Evolutionary conservation across 1,284 basidiomycete species (phyloP), one percentile per base, ranked within the genome.

Genomic region (Ceratobasidium sp.): DNA sequence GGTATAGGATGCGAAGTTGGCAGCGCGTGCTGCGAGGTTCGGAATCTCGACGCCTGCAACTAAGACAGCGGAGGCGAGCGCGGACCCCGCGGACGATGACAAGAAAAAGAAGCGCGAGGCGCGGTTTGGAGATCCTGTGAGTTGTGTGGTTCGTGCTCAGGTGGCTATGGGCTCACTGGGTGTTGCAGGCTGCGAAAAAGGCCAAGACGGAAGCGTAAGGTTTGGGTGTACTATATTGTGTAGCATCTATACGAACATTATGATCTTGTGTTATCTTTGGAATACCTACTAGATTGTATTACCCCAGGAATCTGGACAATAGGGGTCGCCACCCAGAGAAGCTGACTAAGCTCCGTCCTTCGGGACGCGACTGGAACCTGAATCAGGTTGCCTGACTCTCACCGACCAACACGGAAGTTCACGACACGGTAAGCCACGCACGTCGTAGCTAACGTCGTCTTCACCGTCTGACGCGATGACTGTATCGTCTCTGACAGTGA

Each of bases 61-160:
- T 6, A 35, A 28, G 38, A 21, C 50, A 1, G 50, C 4, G 1
- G 72, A 43, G 16, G 14, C 43, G 11, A 16, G 41, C n/a, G 62
- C 49, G 18, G 75, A 76, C 38, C 72, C 75, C 5, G 66, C 67
- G 8, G 75, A 76, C 28, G 75, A 76, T 14, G 75, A 76, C 41
- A 75, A 67, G 69, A 70, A 62, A 38, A 54, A 75, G 50, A 76
- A 76, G 52, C 76, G 75, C 43, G 75, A 73, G 44, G 75, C 75
- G 35, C 61, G 67, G 38, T 76, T 76, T 49, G 75, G 74, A 26
- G 74, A 46, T 23, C 71, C 74, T 1, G 74, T 75, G 43, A 61
- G 74, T 69, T 1, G 35, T 4, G 32, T 16, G 5, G 6, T n/a
- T 38, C 35, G 35, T 55, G 5, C 9, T 52, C 14, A 30, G 14